phyloP scores from a whole-genome alignment of 2,329 filamentous ascomycete genomes.

The Periconia sp. region DNA sequence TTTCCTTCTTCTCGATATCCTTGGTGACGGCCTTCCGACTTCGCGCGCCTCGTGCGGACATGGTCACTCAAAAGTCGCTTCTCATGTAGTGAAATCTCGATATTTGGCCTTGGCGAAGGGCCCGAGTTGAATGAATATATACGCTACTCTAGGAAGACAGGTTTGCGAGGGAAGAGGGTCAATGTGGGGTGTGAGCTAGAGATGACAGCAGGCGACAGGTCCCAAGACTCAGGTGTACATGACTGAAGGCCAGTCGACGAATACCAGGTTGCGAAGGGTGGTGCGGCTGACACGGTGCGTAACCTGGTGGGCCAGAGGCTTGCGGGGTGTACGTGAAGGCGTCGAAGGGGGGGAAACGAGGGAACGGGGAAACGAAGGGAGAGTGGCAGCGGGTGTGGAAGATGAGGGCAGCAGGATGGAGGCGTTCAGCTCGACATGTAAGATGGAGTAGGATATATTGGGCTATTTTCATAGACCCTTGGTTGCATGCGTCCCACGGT shows the following conservation, averaged over 20 bases:
- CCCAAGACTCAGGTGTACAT: neutral
- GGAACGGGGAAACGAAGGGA: too few relatives aligned
- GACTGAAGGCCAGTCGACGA: slow-evolving; percentile 1
- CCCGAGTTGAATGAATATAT: neutral
- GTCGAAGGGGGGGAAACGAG: too few relatives aligned
- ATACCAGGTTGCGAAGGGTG: slow-evolving; percentile 13
- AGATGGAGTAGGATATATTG: slow-evolving; percentile 35
- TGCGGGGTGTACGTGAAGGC: slow-evolving; percentile 6
- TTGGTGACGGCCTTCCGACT: slow-evolving; percentile 49
- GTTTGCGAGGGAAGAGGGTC: neutral
- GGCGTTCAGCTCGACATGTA: slow-evolving; percentile 15
- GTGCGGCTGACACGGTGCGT: slow-evolving; percentile 21
- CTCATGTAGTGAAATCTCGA: neutral
- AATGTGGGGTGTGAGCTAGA: neutral
- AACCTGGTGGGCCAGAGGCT: slow-evolving; percentile 8
- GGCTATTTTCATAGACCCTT: slow-evolving; percentile 31
- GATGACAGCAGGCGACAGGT: slow-evolving; percentile 1
- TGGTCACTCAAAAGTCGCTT: slow-evolving; percentile 17
- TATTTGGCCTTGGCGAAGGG: too few relatives aligned
- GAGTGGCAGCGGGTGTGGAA: neutral
- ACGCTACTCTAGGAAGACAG: neutral
- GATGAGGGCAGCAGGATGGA: slow-evolving; percentile 7
- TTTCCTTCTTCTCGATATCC: slow-evolving; percentile 48
- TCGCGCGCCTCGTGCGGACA: slow-evolving; percentile 49
- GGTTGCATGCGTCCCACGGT: slow-evolving; percentile 30